These are phyloP conservation scores for Zopfochytrium polystomum DNA, from an alignment of 371 early-diverging fungal genomes.

Conservation along the genomic window DNA sequence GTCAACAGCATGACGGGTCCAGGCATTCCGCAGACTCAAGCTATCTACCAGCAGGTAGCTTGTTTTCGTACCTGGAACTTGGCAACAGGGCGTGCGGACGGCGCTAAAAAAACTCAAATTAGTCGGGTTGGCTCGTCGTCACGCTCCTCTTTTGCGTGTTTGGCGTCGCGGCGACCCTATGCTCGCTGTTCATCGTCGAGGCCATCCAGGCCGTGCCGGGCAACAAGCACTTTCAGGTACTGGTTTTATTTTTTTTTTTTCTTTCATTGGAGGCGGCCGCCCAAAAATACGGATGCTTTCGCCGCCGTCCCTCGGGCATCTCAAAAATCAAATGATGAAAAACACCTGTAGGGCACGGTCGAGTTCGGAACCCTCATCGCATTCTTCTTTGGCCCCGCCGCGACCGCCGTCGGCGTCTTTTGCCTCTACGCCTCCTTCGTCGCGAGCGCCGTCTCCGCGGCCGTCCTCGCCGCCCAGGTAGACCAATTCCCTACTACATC, in stretches of 20 bases:
- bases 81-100: too few relatives aligned
- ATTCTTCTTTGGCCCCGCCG: slow-evolving; percentile 48
- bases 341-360: slow-evolving; percentile 43
- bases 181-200: slow-evolving; percentile 68
- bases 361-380: slow-evolving; percentile 57
- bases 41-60: slow-evolving; percentile 15
- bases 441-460: slow-evolving; percentile 41
- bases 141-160: slow-evolving; percentile 36
- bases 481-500: too few relatives aligned
- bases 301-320: not conserved
- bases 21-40: slow-evolving; percentile 31
- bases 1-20: slow-evolving; percentile 50
- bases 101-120: slow-evolving; percentile 8
- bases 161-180: slow-evolving; percentile 38
- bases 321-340: not conserved
- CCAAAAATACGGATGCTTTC: not conserved
- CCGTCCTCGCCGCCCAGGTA: slow-evolving; percentile 46
- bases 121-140: slow-evolving; percentile 38
- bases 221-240: slow-evolving; percentile 61
- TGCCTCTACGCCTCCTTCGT: slow-evolving; percentile 48
- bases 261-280: not conserved
- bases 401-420: slow-evolving; percentile 43
- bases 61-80: not conserved
- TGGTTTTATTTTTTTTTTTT: not conserved
- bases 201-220: slow-evolving; percentile 75